phyloP scores from a whole-genome alignment of 805 yeast genomes.

The Candida boleticola region DNA sequence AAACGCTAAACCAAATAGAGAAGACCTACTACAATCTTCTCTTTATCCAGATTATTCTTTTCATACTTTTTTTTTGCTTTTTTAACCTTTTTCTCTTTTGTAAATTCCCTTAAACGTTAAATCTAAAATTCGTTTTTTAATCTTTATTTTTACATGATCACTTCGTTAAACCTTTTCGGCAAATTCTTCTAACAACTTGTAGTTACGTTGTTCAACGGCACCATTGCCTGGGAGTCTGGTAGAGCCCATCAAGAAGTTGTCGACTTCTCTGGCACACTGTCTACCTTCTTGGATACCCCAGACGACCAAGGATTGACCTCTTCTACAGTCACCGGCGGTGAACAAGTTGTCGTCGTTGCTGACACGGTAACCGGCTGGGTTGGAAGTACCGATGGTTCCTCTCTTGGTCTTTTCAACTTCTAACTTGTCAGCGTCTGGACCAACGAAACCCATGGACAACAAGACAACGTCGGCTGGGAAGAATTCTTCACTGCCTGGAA shows the following conservation, averaged over 20 bases:
- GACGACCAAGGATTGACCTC: slow-evolving; percentile 96
- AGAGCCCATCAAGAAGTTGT: slow-evolving; percentile 69
- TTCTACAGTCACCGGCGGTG: slow-evolving; percentile 98
- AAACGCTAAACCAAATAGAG: background rate
- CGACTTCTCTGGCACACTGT: slow-evolving; percentile 96
- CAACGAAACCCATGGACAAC: slow-evolving; percentile 95
- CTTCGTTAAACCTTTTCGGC: slow-evolving; percentile 63
- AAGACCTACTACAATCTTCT: slow-evolving; percentile 1
- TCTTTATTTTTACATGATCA: too few relatives aligned
- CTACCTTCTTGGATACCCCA: slow-evolving; percentile 99
- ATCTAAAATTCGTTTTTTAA: too few relatives aligned
- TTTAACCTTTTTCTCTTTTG: background rate
- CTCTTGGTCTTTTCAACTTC: slow-evolving; percentile 69
- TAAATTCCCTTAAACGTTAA: too few relatives aligned
- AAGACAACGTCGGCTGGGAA: slow-evolving; percentile 94
- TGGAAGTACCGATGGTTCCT: slow-evolving; percentile 75
- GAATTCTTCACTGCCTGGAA: slow-evolving; percentile 90
- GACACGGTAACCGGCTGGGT: slow-evolving; percentile 66
- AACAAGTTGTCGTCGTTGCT: slow-evolving; percentile 64
- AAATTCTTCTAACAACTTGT: slow-evolving; percentile 70
- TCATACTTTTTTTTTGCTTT: background rate
- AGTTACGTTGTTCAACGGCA: slow-evolving; percentile 83
- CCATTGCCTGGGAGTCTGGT: slow-evolving; percentile 93
- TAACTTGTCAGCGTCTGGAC: slow-evolving; percentile 85
- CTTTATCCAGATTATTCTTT: background rate